phyloP scores from a whole-genome alignment of 495 filamentous ascomycete species.

The Collariella sp. region DNA sequence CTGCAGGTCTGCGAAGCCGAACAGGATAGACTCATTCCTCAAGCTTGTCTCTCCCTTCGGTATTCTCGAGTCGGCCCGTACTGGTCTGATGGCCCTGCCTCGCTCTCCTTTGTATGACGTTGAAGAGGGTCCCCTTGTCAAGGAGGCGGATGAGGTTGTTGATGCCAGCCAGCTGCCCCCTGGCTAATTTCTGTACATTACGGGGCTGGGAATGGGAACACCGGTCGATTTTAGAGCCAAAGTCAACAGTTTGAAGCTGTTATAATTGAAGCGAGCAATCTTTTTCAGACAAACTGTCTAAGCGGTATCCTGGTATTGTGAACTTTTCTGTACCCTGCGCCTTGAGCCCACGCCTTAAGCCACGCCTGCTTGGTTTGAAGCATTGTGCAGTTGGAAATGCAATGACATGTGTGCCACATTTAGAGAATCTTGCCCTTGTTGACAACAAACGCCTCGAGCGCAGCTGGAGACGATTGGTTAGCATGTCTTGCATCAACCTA shows the following conservation, averaged over 20 bases:
- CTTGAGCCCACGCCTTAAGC: constrained; percentile 9
- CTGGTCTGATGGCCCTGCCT: constrained; percentile 92
- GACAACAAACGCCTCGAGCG: constrained; percentile 80
- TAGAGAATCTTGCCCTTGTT: constrained; percentile 63
- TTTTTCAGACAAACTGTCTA: background rate
- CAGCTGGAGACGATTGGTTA: constrained; percentile 40
- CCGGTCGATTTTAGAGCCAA: constrained; percentile 7
- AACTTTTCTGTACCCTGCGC: constrained; percentile 10
- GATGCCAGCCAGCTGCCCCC: constrained; percentile 89
- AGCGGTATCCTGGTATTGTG: background rate
- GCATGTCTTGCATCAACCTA: background rate
- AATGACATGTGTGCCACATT: background rate
- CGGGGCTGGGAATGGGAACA: background rate
- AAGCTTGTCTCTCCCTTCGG: constrained; percentile 94
- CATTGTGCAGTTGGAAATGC: constrained; percentile 2
- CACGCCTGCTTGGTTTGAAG: constrained; percentile 12
- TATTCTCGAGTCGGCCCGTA: constrained; percentile 88
- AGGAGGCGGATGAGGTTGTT: constrained; percentile 84
- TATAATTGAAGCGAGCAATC: background rate
- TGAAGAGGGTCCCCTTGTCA: constrained; percentile 63
- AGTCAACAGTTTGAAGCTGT: background rate
- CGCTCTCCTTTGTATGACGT: constrained; percentile 76
- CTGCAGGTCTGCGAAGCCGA: constrained; percentile 78
- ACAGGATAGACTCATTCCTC: constrained; percentile 92
- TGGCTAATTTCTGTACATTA: constrained; percentile 48